Base-by-base conservation (phyloP, 164 flowering plant species). In the Vitis labrusca region DNA sequence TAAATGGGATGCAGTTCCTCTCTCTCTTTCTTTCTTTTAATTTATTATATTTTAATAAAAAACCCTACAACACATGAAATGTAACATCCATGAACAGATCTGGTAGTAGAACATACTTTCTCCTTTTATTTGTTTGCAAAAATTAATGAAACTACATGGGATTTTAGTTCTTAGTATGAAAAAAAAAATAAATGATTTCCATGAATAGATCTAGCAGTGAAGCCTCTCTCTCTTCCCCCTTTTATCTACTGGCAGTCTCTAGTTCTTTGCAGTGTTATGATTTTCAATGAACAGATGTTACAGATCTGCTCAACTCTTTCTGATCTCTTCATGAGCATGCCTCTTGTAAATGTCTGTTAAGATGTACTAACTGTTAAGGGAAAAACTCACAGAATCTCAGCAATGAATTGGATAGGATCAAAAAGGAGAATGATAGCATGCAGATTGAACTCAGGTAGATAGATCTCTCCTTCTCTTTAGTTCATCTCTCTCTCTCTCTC, bases 401-500 rank as follows among this genome's bases (percentile, higher is more conserved):
- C 76, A 83, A 81, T 65, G 98, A 94, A 75, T 73, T 90, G 50
- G 92, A 94, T n/a, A 83, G 94, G 65, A 76, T 89, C 83, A 90
- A 89, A 85, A 94, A 94, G 69, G 97, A 94, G 78, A 90, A 94
- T 69, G 96, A 90, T 55, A 84, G 64, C 81, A 85, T 94, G 96
- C 89, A 86, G 84, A 85, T 88, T 53, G 81, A 89, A 71, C 94
- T 94, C 77, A 90, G 95, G 98, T 88, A 69, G 8, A 7, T 55
- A 32, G 6, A 11, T 15, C 12, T 44, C 10, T 64, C 29, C 23
- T n/a, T 29, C 51, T 59, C 17, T 15, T n/a, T n/a, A 48, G 27
- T 49, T 29, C 59, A 11, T 52, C 17, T 59, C 48, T 64, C 27
- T 71, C 57, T 50, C 60, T 14, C 10, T 62, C 37, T 71, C 14